Percentiles rank a stretch among this genome's conserved stretches.
Conservation (phyloP, 352 stramenopile species). For the Phytophthora tubulina region DNA sequence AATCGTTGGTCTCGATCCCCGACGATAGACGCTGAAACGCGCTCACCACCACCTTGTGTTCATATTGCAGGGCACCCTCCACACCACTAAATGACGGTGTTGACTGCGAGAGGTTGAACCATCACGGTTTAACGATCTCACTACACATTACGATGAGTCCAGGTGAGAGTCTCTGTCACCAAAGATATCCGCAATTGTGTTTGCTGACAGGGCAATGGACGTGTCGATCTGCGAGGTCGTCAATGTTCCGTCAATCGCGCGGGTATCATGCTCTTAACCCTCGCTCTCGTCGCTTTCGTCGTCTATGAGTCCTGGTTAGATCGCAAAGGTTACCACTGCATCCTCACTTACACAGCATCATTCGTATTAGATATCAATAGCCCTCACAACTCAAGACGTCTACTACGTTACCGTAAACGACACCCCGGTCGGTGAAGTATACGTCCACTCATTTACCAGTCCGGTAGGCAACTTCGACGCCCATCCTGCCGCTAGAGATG, state of each 20-base stretch:
- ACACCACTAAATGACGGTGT: no score
- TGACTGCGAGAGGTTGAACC: no score
- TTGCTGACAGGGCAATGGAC: background rate
- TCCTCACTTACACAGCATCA: background rate
- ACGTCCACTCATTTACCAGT: background rate
- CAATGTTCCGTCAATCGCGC: background rate
- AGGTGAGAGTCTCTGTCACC: background rate
- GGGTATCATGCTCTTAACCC: background rate
- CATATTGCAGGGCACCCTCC: no score
- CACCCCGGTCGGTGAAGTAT: background rate
- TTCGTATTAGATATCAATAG: background rate
- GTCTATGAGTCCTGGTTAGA: background rate
- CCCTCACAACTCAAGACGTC: background rate
- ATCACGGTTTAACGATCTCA: no score
- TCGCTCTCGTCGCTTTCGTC: background rate
- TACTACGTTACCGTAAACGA: background rate
- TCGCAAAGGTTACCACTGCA: background rate
- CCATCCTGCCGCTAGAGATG: background rate
- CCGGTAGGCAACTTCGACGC: background rate
- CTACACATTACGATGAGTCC: background rate
- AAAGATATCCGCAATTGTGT: background rate
- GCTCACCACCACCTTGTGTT: no score
- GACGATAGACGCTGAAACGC: no score
- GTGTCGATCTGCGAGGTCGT: slow-evolving; percentile 3
- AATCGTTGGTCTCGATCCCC: no score